Conservation (phyloP, 441 rosid genomes). For the Gossypium schwendimanii region DNA sequence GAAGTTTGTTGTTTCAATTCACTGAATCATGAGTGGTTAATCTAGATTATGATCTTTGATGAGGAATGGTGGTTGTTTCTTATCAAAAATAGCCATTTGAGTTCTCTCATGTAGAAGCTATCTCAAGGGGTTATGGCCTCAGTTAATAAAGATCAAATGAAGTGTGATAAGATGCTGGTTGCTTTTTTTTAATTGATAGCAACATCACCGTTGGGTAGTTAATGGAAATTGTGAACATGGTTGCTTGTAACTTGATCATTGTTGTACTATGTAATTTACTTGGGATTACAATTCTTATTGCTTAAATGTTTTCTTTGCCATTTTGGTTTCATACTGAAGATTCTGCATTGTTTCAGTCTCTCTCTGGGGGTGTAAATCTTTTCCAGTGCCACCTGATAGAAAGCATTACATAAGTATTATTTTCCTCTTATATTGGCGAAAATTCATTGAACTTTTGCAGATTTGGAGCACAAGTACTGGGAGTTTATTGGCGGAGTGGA, state of each 20-base stretch:
- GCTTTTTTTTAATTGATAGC: not conserved
- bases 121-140: not conserved
- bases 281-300: not conserved
- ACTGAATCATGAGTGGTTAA: not conserved
- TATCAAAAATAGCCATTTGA: not conserved
- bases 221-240: not conserved
- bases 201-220: not conserved
- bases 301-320: not conserved
- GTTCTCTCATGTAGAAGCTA: not conserved
- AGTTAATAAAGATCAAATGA: not conserved
- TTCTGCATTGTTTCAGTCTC: not conserved
- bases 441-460: slow-evolving; percentile 12
- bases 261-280: not conserved
- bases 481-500: slow-evolving; percentile 33
- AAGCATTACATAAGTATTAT: not conserved
- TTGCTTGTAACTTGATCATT: not conserved
- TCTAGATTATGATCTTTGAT: not conserved
- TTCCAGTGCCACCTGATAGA: not conserved
- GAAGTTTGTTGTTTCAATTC: not conserved
- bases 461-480: slow-evolving; percentile 39
- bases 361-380: not conserved
- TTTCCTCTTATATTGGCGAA: not conserved
- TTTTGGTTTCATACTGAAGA: not conserved
- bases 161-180: not conserved
- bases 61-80: not conserved